Evolutionary conservation across 768 basidiomycete genomes (phyloP), one percentile per base, ranked within the genome.

Genomic region (Saitozyma podzolica): DNA sequence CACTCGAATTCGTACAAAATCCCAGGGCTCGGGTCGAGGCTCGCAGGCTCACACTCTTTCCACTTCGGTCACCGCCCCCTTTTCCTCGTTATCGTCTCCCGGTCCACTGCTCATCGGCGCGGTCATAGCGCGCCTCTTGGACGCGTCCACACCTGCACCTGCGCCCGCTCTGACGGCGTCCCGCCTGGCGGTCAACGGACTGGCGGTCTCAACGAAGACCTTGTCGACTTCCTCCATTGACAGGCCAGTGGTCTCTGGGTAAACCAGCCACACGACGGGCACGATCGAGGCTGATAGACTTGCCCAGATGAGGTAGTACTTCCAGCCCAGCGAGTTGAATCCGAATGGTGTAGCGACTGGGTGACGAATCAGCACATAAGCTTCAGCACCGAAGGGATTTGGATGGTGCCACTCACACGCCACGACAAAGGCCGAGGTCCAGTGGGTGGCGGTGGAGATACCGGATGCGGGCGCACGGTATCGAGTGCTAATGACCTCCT

Each of bases 171-270:
- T 29, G 29, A 29, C 29, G 29, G 29, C 29, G 29, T 29, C 29
- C 5, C 29, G 29, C 29, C 29, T 29, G 29, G 29, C 29, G 29
- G 29, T 29, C 29, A 29, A 29, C 29, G 29, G 29, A 29, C 41
- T 56, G 6, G 65, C 47, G 6, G 60, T 56, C 14, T 61, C 59
- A 39, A 65, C 57, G 56, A 65, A 65, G 2, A 65, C 55, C 16
- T 61, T 48, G 39, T 65, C 66, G 40, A 86, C 86, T 58, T 85
- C 82, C 67, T 85, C 85, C 19, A 86, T 67, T 0, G 54, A 55
- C 56, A 50, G 58, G 82, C 84, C 85, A 81, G 86, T 87, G 3
- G 86, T 88, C 75, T 87, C 86, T 17, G 66, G 68, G 53, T 65
- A 70, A 43, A 69, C 57, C 61, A 72, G 69, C 54, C 67, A 69